phyloP scores from a whole-genome alignment of 1,284 basidiomycete genomes.

The Prillingera fragicola region DNA sequence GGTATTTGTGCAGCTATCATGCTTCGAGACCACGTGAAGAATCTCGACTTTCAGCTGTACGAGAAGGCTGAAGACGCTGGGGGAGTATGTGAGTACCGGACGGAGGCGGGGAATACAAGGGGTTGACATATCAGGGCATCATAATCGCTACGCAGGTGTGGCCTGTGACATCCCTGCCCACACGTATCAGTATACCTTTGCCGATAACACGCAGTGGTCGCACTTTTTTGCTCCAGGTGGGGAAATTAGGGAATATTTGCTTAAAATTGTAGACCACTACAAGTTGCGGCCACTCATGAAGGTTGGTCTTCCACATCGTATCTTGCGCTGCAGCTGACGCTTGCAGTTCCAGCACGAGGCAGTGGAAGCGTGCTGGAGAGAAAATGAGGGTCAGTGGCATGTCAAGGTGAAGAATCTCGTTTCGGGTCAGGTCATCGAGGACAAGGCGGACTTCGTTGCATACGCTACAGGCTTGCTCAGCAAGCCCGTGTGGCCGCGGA shows the following conservation, averaged over 20 bases:
- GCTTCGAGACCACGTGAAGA: no score
- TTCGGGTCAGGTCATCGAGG: slow-evolving; percentile 7
- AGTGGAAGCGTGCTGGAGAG: slow-evolving; percentile 21
- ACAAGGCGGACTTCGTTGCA: slow-evolving; percentile 27
- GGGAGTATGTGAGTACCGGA: no score
- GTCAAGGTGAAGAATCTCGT: slow-evolving; percentile 10
- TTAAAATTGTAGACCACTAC: slow-evolving; percentile 17
- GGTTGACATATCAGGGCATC: no score
- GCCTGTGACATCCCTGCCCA: slow-evolving; percentile 24
- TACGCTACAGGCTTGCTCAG: slow-evolving; percentile 23
- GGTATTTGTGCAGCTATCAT: no score
- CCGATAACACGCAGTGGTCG: slow-evolving; percentile 12
- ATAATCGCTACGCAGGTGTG: slow-evolving; percentile 25
- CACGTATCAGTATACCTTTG: slow-evolving; percentile 20
- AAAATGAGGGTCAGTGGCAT: slow-evolving; percentile 23
- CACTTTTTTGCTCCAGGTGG: slow-evolving; percentile 20
- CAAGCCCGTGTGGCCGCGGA: slow-evolving; percentile 30
- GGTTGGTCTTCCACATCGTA: no score
- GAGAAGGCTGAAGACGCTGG: no score
- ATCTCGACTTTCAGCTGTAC: no score
- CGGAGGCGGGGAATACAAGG: no score
- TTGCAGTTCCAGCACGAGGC: slow-evolving; percentile 23
- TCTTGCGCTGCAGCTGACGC: no score
- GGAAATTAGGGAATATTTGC: slow-evolving; percentile 24
- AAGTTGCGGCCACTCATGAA: slow-evolving; percentile 21